Conservation (phyloP, 2,329 filamentous ascomycete genomes). For the Rutstroemia sp. region DNA sequence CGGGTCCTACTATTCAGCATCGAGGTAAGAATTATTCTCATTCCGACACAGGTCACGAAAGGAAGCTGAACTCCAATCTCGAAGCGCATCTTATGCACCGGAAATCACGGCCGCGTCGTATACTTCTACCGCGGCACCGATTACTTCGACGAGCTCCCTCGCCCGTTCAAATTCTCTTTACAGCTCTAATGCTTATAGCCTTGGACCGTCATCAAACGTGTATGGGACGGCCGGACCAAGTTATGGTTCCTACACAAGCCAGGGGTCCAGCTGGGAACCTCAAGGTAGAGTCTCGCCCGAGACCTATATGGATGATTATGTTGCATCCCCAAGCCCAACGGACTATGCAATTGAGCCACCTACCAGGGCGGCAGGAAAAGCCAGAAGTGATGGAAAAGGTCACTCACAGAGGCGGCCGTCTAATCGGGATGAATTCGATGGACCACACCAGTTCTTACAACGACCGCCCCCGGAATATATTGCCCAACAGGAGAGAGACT, state of each 20-base stretch:
- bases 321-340: conserved; percentile 51
- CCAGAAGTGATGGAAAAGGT: conserved; percentile 41
- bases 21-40: conserved; percentile 25
- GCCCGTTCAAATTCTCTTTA: conserved; percentile 26
- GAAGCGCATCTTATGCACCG: conserved; percentile 25
- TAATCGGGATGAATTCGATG: conserved; percentile 85
- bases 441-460: conserved; percentile 74
- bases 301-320: conserved; percentile 32
- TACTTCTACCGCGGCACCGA: conserved; percentile 20
- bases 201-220: conserved; percentile 22
- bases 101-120: conserved; percentile 22
- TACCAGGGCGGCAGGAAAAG: conserved; percentile 36
- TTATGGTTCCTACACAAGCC: conserved; percentile 25
- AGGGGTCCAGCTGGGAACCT: conserved; percentile 26
- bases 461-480: conserved; percentile 64
- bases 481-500: conserved; percentile 69
- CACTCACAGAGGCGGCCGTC: conserved; percentile 54
- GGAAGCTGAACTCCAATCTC: conserved; percentile 22
- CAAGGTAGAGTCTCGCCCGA: conserved; percentile 29
- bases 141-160: conserved; percentile 16
- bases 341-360: conserved; percentile 52
- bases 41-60: conserved; percentile 7
- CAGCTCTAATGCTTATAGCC: conserved; percentile 24
- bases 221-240: conserved; percentile 27
- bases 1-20: conserved; percentile 24